These are phyloP conservation scores for Diplogelasinospora grovesii DNA, from an alignment of 495 filamentous ascomycete species.

Conservation along the genomic window DNA sequence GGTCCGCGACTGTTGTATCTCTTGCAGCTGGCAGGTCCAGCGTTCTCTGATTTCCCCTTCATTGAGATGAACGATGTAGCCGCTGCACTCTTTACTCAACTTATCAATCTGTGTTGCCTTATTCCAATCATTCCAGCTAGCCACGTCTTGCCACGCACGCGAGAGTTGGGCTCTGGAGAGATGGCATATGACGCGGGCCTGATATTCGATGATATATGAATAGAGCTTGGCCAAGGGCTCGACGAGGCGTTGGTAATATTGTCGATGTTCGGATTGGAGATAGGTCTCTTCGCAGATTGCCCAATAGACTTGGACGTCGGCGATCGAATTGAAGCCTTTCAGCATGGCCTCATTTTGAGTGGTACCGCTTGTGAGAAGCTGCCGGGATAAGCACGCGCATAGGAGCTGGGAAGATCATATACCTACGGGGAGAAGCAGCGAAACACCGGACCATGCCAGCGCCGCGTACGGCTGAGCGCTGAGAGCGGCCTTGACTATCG, in stretches of 20 bases:
- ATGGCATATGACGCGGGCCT: slow-evolving; percentile 27
- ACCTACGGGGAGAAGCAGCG: slow-evolving; percentile 25
- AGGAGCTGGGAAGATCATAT: slow-evolving; percentile 3
- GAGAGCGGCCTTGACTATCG: slow-evolving; percentile 19
- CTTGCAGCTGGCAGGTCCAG: slow-evolving; percentile 9
- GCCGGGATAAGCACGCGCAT: slow-evolving; percentile 20
- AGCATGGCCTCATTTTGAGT: slow-evolving; percentile 20
- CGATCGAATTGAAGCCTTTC: slow-evolving; percentile 15
- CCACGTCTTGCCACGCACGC: slow-evolving; percentile 20
- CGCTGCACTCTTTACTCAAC: slow-evolving; percentile 9
- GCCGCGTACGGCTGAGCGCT: slow-evolving; percentile 27
- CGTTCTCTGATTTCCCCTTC: slow-evolving; percentile 9
- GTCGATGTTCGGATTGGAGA: slow-evolving; percentile 6
- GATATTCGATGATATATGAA: slow-evolving; percentile 30
- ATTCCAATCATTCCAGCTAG: slow-evolving; percentile 14
- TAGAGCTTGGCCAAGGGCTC: slow-evolving; percentile 19
- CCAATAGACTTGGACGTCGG: slow-evolving; percentile 15
- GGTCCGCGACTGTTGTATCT: slow-evolving; percentile 16
- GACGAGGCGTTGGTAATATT: slow-evolving; percentile 5
- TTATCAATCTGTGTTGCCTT: slow-evolving; percentile 13
- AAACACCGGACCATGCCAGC: slow-evolving; percentile 27
- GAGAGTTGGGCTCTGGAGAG: slow-evolving; percentile 22
- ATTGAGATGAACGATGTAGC: slow-evolving; percentile 3
- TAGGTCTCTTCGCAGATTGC: slow-evolving; percentile 17
- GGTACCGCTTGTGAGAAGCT: too few species aligned